Evolutionary conservation across 176 grass and related monocot genomes (phyloP).

Genomic region (Oryza glaberrima): DNA sequence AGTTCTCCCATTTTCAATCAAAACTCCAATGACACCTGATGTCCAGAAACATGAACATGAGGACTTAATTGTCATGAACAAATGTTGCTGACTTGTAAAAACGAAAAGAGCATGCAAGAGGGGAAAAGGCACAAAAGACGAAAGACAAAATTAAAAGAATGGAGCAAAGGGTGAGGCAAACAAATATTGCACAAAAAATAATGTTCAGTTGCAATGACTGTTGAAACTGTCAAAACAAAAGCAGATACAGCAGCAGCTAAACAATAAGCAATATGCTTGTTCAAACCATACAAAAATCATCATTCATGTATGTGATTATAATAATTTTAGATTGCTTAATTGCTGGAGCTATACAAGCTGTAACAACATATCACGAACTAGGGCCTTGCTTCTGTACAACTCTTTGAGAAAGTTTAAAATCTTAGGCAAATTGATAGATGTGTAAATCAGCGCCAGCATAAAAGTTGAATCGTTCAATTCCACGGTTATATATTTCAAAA

Average conservation of each 20-base stretch:
- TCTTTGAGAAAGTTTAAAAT: not conserved
- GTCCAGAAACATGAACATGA: constrained; percentile 22
- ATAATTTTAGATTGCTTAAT: not conserved
- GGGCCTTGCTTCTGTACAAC: not conserved
- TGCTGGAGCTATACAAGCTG: not conserved
- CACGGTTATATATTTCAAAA: not conserved
- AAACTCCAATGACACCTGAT: constrained; percentile 73
- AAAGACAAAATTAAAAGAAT: constrained; percentile 23
- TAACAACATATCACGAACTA: not conserved
- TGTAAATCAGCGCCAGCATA: not conserved
- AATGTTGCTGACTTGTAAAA: constrained; percentile 3
- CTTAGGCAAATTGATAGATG: not conserved
- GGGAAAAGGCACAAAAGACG: not conserved
- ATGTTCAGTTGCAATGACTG: not conserved
- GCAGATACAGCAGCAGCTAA: not conserved
- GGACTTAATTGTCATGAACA: constrained; percentile 16
- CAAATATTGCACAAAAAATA: not conserved
- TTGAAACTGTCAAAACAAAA: constrained; percentile 3
- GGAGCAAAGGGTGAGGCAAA: constrained; percentile 4
- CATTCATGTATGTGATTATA: not conserved
- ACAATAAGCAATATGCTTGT: not conserved
- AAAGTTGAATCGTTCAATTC: not conserved
- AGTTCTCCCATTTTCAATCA: constrained; percentile 69
- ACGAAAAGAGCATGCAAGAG: not conserved
- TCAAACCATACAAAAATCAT: not conserved